A percentile compares a stretch with the other conserved stretches of the same genome.
Evolutionary conservation across 202 grass and related monocot species (phyloP).

Genomic region (Schoenoplectus triqueter): DNA sequence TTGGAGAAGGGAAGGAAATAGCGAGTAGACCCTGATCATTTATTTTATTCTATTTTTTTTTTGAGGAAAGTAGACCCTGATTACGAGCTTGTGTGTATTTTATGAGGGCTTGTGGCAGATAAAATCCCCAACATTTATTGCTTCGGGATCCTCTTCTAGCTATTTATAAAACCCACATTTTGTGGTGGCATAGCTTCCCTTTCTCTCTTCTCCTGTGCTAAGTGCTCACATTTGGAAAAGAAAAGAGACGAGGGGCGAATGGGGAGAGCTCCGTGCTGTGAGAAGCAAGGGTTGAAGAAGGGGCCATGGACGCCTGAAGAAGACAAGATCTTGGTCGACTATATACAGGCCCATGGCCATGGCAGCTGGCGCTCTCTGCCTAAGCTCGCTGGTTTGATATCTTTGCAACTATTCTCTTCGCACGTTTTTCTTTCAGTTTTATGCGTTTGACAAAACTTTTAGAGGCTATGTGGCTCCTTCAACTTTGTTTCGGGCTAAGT

Average conservation of each 20-base stretch:
- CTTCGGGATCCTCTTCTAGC: slow-evolving; percentile 44
- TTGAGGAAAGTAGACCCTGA: background rate
- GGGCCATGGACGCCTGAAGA: slow-evolving; percentile 94
- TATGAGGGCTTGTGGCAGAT: slow-evolving; percentile 33
- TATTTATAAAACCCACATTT: slow-evolving; percentile 31
- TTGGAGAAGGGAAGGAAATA: slow-evolving; percentile 22
- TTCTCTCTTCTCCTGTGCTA: background rate
- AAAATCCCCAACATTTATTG: slow-evolving; percentile 72
- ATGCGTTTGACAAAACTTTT: background rate
- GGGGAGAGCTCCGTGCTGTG: slow-evolving; percentile 96
- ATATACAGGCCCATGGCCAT: slow-evolving; percentile 72
- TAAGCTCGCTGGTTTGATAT: slow-evolving; percentile 74
- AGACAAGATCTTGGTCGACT: slow-evolving; percentile 87
- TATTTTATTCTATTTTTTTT: too few relatives aligned
- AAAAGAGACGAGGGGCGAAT: slow-evolving; percentile 34
- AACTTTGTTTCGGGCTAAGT: background rate
- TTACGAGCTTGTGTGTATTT: slow-evolving; percentile 33
- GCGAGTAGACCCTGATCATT: background rate
- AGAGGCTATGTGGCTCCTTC: slow-evolving; percentile 13
- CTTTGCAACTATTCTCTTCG: background rate
- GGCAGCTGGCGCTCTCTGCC: slow-evolving; percentile 92
- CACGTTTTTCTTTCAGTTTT: background rate
- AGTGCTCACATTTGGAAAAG: background rate
- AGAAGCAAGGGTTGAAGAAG: slow-evolving; percentile 88
- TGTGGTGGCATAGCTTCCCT: background rate